Evolutionary conservation across 2,329 filamentous ascomycete genomes (phyloP).

Genomic region (Aureobasidium leucospermi): DNA sequence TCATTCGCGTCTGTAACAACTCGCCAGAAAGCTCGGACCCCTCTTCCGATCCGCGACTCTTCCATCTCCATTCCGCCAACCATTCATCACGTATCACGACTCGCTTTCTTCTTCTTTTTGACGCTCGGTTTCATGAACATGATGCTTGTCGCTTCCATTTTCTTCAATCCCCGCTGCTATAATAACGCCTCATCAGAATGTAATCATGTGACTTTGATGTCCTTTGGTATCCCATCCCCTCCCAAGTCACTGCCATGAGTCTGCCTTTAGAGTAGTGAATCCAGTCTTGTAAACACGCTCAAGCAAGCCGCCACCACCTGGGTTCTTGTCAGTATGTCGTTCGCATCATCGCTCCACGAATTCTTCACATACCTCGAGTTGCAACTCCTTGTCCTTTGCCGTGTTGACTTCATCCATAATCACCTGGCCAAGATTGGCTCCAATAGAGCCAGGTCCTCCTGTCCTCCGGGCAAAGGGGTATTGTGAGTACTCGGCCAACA

Average conservation of each 20-base stretch:
- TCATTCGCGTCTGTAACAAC: neutral
- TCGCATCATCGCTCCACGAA: neutral
- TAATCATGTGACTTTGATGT: conserved; percentile 1
- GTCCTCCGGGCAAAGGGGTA: conserved; percentile 86
- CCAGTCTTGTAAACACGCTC: conserved; percentile 94
- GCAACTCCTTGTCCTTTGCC: conserved; percentile 86
- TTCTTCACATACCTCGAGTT: conserved; percentile 67
- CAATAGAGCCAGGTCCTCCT: conserved; percentile 72
- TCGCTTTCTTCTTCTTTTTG: too few relatives aligned
- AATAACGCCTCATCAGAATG: conserved; percentile 11
- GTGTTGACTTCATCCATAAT: conserved; percentile 81
- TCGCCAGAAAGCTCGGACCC: neutral
- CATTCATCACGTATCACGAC: neutral
- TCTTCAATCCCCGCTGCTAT: neutral
- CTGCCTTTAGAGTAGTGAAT: conserved; percentile 71
- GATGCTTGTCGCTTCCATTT: conserved; percentile 3
- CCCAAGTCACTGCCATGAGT: neutral
- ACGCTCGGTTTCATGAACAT: neutral
- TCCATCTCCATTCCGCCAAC: neutral
- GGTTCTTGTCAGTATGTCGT: conserved; percentile 20
- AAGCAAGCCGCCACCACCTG: conserved; percentile 85
- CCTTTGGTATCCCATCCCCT: conserved; percentile 3
- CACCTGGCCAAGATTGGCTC: conserved; percentile 82
- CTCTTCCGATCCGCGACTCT: neutral
- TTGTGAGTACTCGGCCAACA: conserved; percentile 93